These are phyloP conservation scores for Lipomyces sp. DNA, from an alignment of 805 yeast species.

Conservation along the genomic window DNA sequence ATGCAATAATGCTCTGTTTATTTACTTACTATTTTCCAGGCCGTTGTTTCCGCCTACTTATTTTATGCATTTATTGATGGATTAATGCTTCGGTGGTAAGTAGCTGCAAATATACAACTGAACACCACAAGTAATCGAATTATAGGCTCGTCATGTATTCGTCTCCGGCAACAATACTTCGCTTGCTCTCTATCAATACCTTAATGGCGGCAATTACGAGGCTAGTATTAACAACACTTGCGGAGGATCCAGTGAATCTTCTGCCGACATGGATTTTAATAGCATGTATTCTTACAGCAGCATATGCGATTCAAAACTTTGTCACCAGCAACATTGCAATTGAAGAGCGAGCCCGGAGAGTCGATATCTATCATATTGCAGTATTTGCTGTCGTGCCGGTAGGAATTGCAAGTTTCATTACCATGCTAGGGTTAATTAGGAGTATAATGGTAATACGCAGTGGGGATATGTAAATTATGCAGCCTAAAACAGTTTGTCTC, in stretches of 20 bases:
- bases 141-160: conserved; percentile 80
- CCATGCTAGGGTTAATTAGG: conserved; percentile 84
- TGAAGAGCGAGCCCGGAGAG: conserved; percentile 62
- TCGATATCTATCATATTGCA: conserved; percentile 73
- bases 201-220: conserved; percentile 73
- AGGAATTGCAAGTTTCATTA: conserved; percentile 89
- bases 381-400: conserved; percentile 99
- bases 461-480: not conserved
- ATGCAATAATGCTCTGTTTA: not conserved
- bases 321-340: conserved; percentile 66
- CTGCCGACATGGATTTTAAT: conserved; percentile 90
- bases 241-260: conserved; percentile 72
- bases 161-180: conserved; percentile 81
- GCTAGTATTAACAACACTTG: conserved; percentile 66
- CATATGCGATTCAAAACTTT: conserved; percentile 84
- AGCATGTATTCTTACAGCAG: conserved; percentile 74
- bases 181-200: conserved; percentile 83
- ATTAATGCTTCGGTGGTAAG: conserved; percentile 77
- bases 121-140: not conserved
- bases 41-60: conserved; percentile 82
- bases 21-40: conserved; percentile 48
- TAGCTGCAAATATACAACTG: not conserved
- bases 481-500: not conserved
- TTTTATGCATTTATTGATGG: conserved; percentile 86
- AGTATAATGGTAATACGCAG: conserved; percentile 25